Percentiles rank a stretch among this genome's conserved stretches.
Conservation (phyloP, 768 basidiomycete species). For the Leccinum arenicola region DNA sequence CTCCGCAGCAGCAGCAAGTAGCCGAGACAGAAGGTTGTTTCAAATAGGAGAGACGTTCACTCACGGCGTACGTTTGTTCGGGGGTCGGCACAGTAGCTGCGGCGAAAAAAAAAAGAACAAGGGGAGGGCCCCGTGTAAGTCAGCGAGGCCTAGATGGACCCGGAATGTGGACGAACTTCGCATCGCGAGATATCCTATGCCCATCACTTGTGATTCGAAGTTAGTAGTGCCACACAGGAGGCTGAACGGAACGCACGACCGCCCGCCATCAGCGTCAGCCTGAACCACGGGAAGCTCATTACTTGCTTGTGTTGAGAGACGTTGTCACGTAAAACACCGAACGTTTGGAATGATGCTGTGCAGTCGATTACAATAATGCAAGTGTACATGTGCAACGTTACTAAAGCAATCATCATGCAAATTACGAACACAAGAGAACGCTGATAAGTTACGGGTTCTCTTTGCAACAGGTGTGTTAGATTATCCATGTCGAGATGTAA, state of each 20-base stretch:
- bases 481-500: conserved; percentile 11
- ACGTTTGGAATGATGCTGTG: conserved; percentile 11
- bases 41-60: conserved; percentile 9
- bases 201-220: conserved; percentile 41
- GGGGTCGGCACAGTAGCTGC: conserved; percentile 36
- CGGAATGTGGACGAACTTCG: conserved; percentile 40
- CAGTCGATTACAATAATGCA: conserved; percentile 14
- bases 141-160: not conserved
- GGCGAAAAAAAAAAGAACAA: not conserved
- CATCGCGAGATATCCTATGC: conserved; percentile 58
- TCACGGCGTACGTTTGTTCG: conserved; percentile 35
- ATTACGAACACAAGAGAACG: conserved; percentile 7
- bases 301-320: not conserved
- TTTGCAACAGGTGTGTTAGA: conserved; percentile 10
- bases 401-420: conserved; percentile 6
- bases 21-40: not conserved
- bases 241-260: conserved; percentile 41
- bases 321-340: conserved; percentile 1
- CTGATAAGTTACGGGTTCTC: conserved; percentile 10
- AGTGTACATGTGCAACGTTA: conserved; percentile 5
- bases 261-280: conserved; percentile 44
- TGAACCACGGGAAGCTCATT: conserved; percentile 62
- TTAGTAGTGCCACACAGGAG: conserved; percentile 9
- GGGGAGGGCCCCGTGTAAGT: conserved; percentile 1
- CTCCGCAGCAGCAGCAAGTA: not conserved